Percentiles rank a stretch among this genome's conserved stretches.
Evolutionary conservation across 1,284 basidiomycete genomes (phyloP).

Genomic region (Cerioporus squamosus): DNA sequence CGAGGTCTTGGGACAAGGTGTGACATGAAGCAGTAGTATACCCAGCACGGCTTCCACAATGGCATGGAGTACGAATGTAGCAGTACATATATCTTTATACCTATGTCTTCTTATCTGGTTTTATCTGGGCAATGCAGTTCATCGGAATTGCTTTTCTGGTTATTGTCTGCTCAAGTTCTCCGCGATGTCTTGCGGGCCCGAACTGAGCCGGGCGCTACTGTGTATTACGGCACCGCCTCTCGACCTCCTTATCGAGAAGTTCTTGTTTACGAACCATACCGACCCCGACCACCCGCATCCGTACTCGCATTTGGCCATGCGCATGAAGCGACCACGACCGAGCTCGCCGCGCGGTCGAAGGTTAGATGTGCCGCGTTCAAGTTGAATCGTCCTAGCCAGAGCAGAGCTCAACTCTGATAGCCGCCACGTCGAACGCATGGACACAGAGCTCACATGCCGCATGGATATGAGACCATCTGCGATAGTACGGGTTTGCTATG

Average conservation of each 20-base stretch:
- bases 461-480: background rate
- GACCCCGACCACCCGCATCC: background rate
- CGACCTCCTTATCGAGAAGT: background rate
- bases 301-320: too few relatives aligned
- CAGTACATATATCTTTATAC: background rate
- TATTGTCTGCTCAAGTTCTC: too few relatives aligned
- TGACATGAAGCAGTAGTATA: background rate
- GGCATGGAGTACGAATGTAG: too few relatives aligned
- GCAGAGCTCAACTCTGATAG: background rate
- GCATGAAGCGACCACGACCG: background rate
- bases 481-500: background rate
- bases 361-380: background rate
- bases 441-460: constrained; percentile 9
- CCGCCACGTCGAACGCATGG: constrained; percentile 9
- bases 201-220: background rate
- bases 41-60: too few relatives aligned
- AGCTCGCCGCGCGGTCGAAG: background rate
- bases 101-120: too few relatives aligned
- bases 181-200: too few relatives aligned
- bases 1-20: too few relatives aligned
- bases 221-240: background rate
- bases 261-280: background rate
- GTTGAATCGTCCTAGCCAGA: background rate
- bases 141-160: too few relatives aligned
- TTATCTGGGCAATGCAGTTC: too few relatives aligned